These are phyloP conservation scores for Eimeria maxima DNA, from an alignment of 169 alveolate genomes.

Conservation along the genomic window DNA sequence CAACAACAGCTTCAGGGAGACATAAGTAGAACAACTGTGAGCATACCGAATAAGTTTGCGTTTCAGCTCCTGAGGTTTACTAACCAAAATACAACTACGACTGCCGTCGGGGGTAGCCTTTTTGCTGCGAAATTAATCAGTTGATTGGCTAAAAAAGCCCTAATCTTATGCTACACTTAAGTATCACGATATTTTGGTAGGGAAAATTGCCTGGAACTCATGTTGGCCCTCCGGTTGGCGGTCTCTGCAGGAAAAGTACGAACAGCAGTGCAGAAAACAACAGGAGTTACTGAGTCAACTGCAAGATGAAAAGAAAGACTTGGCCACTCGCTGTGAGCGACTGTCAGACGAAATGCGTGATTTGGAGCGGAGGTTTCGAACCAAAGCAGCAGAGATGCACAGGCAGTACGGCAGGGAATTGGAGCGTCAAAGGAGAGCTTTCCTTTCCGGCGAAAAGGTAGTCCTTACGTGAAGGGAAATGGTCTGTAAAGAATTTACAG, in stretches of 20 bases:
- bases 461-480: neutral
- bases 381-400: slow-evolving; percentile 50
- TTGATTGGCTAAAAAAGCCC: neutral
- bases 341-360: slow-evolving; percentile 75
- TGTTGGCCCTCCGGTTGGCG: neutral
- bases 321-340: slow-evolving; percentile 26
- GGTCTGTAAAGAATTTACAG: too few relatives aligned
- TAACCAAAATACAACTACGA: neutral
- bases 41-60: neutral
- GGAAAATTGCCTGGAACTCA: neutral
- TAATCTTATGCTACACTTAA: neutral
- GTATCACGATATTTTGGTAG: neutral
- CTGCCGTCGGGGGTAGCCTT: neutral
- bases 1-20: slow-evolving; percentile 49
- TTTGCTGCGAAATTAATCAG: neutral
- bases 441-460: slow-evolving; percentile 68
- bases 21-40: neutral
- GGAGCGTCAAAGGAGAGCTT: slow-evolving; percentile 69
- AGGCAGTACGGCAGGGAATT: slow-evolving; percentile 62
- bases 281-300: slow-evolving; percentile 51
- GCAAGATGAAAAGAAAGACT: slow-evolving; percentile 65
- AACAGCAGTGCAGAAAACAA: slow-evolving; percentile 49
- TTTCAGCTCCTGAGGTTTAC: neutral
- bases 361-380: slow-evolving; percentile 34
- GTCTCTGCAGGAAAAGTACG: slow-evolving; percentile 70